A percentile compares a stretch with the other conserved stretches of the same genome.
Evolutionary conservation across 768 basidiomycete species (phyloP).

Genomic region (Boletus vermiculosoides): DNA sequence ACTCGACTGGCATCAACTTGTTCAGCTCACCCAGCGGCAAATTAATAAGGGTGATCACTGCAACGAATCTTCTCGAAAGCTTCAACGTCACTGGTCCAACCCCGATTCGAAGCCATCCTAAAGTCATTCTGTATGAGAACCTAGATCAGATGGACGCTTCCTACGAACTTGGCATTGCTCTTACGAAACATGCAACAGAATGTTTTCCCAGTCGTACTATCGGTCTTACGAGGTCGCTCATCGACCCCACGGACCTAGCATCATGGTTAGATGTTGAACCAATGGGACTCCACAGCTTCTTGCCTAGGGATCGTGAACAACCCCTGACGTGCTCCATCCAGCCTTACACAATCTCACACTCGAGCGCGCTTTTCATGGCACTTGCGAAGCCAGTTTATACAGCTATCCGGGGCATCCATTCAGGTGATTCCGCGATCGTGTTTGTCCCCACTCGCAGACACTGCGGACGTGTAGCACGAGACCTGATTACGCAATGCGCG

Average conservation of each 20-base stretch:
- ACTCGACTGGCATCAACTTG: constrained; percentile 26
- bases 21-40: constrained; percentile 41
- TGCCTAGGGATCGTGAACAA: constrained; percentile 80
- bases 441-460: constrained; percentile 88
- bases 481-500: constrained; percentile 86
- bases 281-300: constrained; percentile 68
- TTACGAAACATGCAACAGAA: constrained; percentile 65
- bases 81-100: constrained; percentile 35
- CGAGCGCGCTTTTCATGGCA: constrained; percentile 80
- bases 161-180: constrained; percentile 82
- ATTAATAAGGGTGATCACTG: constrained; percentile 56
- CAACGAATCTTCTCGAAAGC: constrained; percentile 47
- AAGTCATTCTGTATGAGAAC: constrained; percentile 78
- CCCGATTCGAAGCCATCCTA: constrained; percentile 39
- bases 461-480: constrained; percentile 69
- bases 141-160: constrained; percentile 76
- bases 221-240: constrained; percentile 74
- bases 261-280: constrained; percentile 77
- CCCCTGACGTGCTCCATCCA: constrained; percentile 65
- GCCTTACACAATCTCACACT: constrained; percentile 84
- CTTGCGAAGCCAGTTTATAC: constrained; percentile 90
- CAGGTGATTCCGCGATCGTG: constrained; percentile 59
- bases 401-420: constrained; percentile 52
- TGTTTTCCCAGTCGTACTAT: constrained; percentile 66
- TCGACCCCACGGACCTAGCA: constrained; percentile 78